Base-by-base conservation (phyloP, 768 basidiomycete species). In the Boletus subcaerulescens region DNA sequence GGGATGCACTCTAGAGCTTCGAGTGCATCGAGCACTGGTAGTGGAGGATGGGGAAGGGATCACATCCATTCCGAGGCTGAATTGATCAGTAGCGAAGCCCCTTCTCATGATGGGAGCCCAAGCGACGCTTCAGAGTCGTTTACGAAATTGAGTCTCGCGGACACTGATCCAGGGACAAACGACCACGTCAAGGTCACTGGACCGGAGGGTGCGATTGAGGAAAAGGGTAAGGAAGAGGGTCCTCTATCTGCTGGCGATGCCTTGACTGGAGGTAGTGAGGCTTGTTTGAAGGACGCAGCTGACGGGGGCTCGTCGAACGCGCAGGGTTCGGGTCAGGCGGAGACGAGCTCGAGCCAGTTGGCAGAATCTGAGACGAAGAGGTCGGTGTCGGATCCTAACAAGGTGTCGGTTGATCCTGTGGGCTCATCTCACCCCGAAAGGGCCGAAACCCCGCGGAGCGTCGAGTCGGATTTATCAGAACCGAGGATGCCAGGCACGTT, bases 401-500 rank as follows among this genome's bases (percentile, higher is more conserved):
- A 29, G 20, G 24, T 20, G 24, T 4, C 20, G n/a, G 48, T 32
- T n/a, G 48, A 42, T 20, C 52, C 15, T n/a, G 50, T 35, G 41
- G 61, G 45, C n/a, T 45, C 52, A 2, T 18, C 52, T 40, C 56
- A 32, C 11, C 53, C 52, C 24, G 49, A 55, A 36, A 36, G 13
- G 12, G 13, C 35, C 2, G 35, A 29, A 35, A 43, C 41, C 2
- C 55, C 46, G 20, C 31, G 29, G 35, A 66, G 72, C 38, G 64
- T 70, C 26, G 72, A 74, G 26, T 53, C 66, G 7, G 72, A 74
- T 43, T 55, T 73, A 29, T 55, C 66, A 20, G 72, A 74, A 35
- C 57, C 73, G 52, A 62, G 48, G 50, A 83, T 85, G 69, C 84
- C 83, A 2, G 83, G 84, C 11, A 78, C 80, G 31, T 82, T 83